phyloP scores from a whole-genome alignment of 768 basidiomycete genomes.

The Mycena venus region DNA sequence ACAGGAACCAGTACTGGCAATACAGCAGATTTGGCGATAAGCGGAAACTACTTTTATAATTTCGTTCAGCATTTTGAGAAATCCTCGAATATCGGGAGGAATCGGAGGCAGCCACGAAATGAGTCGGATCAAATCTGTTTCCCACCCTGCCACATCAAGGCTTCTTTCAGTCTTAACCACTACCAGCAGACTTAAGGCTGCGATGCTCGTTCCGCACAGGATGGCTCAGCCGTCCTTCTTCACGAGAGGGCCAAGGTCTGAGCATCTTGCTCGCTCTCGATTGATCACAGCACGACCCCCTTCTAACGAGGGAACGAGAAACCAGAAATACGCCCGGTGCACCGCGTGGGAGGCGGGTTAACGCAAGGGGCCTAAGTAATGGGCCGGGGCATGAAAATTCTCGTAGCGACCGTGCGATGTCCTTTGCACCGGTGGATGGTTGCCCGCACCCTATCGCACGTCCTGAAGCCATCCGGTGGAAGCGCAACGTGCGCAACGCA shows the following conservation, averaged over 20 bases:
- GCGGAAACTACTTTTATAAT: too few species aligned
- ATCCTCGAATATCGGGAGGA: too few species aligned
- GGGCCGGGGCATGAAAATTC: slow-evolving; percentile 46
- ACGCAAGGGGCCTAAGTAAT: too few species aligned
- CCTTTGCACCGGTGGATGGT: slow-evolving; percentile 8
- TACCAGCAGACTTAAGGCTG: slow-evolving; percentile 55
- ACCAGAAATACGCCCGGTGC: slow-evolving; percentile 45
- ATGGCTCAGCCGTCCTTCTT: slow-evolving; percentile 35
- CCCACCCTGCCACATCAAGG: too few species aligned
- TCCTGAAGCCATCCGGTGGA: not conserved
- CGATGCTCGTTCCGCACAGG: slow-evolving; percentile 55
- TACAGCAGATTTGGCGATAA: too few species aligned
- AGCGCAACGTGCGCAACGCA: too few species aligned
- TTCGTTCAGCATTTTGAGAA: too few species aligned
- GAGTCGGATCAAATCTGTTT: too few species aligned
- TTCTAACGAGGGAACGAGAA: slow-evolving; percentile 40
- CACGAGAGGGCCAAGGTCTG: slow-evolving; percentile 57
- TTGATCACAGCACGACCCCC: slow-evolving; percentile 46
- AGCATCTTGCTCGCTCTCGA: slow-evolving; percentile 46
- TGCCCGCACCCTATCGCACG: slow-evolving; percentile 14
- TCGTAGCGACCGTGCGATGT: slow-evolving; percentile 45
- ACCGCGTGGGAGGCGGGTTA: too few species aligned
- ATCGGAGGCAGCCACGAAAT: too few species aligned
- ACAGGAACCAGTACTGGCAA: too few species aligned
- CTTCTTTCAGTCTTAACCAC: too few species aligned